These are phyloP conservation scores for Arthrobotrys sinensis DNA, from an alignment of 2,329 filamentous ascomycete genomes.

Conservation along the genomic window DNA sequence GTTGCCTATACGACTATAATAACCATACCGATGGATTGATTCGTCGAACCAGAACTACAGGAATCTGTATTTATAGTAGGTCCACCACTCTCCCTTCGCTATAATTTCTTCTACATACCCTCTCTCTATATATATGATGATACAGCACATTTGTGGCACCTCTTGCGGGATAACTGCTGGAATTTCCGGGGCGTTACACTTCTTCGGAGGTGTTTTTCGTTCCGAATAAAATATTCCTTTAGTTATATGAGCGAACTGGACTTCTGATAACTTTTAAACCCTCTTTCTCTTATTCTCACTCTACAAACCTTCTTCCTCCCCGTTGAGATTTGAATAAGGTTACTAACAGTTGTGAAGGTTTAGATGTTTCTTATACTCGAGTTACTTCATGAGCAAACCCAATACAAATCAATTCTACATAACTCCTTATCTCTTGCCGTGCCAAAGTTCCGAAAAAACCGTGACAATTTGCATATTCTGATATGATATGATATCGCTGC, in stretches of 20 bases:
- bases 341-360: neutral
- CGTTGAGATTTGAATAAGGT: constrained; percentile 9
- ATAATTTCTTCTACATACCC: neutral
- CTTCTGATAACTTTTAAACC: constrained; percentile 47
- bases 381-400: no score
- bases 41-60: neutral
- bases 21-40: neutral
- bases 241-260: constrained; percentile 61
- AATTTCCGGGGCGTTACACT: constrained; percentile 12
- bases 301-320: neutral
- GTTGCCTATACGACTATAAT: neutral
- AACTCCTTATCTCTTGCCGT: no score
- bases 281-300: neutral
- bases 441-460: no score
- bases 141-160: constrained; percentile 60
- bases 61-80: constrained; percentile 18
- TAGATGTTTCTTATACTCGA: no score
- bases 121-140: constrained; percentile 37
- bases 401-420: no score
- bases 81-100: neutral
- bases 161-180: constrained; percentile 59
- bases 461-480: neutral
- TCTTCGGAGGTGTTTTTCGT: constrained; percentile 27
- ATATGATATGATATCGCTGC: no score
- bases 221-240: constrained; percentile 39